Evolutionary conservation across 192 early-diverging fungal genomes (phyloP).

Genomic region (Coemansia umbellata): DNA sequence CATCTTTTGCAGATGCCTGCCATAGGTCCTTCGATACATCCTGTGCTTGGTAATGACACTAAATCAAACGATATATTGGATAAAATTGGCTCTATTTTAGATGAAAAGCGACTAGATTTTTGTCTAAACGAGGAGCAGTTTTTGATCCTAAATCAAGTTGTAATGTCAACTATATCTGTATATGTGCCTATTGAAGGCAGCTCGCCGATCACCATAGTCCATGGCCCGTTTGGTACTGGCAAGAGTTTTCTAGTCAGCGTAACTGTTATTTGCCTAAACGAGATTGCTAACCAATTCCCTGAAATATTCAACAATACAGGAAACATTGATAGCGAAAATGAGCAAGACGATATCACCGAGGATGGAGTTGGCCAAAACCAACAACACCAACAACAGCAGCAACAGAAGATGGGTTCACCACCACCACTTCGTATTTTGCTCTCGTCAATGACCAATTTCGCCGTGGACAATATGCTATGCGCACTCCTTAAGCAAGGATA

Average conservation of each 20-base stretch:
- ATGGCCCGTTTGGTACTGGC: slow-evolving; percentile 67
- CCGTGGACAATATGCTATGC: slow-evolving; percentile 69
- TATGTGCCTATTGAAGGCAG: slow-evolving; percentile 18
- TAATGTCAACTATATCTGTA: slow-evolving; percentile 33
- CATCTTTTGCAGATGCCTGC: slow-evolving; percentile 13
- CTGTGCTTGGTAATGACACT: neutral
- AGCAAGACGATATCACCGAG: neutral
- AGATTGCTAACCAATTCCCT: slow-evolving; percentile 49
- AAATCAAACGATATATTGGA: neutral
- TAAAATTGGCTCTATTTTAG: slow-evolving; percentile 1
- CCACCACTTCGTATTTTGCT: slow-evolving; percentile 57
- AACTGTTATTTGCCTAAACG: slow-evolving; percentile 57
- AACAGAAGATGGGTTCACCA: neutral
- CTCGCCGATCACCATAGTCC: slow-evolving; percentile 33
- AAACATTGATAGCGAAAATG: neutral
- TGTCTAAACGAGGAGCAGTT: slow-evolving; percentile 34
- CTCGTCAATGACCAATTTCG: slow-evolving; percentile 74
- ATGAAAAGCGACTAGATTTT: slow-evolving; percentile 7
- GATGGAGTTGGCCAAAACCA: neutral
- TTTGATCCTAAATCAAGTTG: slow-evolving; percentile 14
- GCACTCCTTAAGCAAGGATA: slow-evolving; percentile 62
- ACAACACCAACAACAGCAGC: slow-evolving; percentile 9
- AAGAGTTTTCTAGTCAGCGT: slow-evolving; percentile 70
- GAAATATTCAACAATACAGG: slow-evolving; percentile 9
- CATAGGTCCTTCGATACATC: neutral